These are phyloP conservation scores for Hsuehochloa calcarea DNA, from an alignment of 176 grass and related monocot genomes.

Conservation along the genomic window DNA sequence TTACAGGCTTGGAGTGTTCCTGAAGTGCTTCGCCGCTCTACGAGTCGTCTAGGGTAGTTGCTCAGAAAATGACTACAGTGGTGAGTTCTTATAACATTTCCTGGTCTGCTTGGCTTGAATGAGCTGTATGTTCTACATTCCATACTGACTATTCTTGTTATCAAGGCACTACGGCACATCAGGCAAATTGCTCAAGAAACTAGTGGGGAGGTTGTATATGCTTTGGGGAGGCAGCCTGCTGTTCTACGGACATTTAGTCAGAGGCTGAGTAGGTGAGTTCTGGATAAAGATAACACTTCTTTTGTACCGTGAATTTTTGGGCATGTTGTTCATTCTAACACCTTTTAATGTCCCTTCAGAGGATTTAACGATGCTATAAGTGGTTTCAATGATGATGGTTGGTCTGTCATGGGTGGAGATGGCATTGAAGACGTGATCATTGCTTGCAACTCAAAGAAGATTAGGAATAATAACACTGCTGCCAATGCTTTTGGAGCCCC, in stretches of 20 bases:
- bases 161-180: constrained; percentile 84
- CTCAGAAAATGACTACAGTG: constrained; percentile 96
- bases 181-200: constrained; percentile 98
- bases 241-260: constrained; percentile 90
- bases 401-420: constrained; percentile 81
- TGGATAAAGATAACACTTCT: not conserved
- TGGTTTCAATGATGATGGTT: constrained; percentile 98
- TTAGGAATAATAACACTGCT: constrained; percentile 40
- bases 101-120: not conserved
- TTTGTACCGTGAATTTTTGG: not conserved
- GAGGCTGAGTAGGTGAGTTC: constrained; percentile 74
- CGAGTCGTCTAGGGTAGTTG: constrained; percentile 85
- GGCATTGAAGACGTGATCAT: constrained; percentile 87
- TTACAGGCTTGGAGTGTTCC: constrained; percentile 92
- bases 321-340: constrained; percentile 10
- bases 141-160: constrained; percentile 17
- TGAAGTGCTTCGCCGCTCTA: constrained; percentile 91
- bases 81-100: constrained; percentile 51
- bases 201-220: constrained; percentile 77
- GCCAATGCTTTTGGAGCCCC: constrained; percentile 56
- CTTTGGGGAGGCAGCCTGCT: constrained; percentile 83
- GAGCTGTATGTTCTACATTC: not conserved
- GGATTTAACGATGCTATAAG: constrained; percentile 96
- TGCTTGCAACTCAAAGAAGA: constrained; percentile 77
- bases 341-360: constrained; percentile 44